Evolutionary conservation across 2,329 filamentous ascomycete species (phyloP).

Genomic region (Aspergillus sp.): DNA sequence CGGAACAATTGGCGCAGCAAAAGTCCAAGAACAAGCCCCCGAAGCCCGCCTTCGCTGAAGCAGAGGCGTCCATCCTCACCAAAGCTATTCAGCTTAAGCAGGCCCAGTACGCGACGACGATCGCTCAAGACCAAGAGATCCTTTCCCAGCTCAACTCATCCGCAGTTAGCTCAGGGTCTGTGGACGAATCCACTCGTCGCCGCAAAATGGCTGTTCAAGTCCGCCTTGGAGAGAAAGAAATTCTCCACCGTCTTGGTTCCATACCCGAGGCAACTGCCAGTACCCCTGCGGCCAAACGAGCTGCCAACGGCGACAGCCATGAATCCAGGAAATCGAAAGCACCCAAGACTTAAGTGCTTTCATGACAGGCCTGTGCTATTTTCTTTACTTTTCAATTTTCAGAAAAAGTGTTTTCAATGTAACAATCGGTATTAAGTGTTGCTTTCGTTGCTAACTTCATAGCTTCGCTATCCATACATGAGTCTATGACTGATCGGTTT

Average conservation of each 20-base stretch:
- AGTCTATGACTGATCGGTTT: slow-evolving; percentile 24
- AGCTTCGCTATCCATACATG: slow-evolving; percentile 37
- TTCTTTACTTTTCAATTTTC: background rate
- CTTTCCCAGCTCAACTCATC: slow-evolving; percentile 32
- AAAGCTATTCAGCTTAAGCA: slow-evolving; percentile 33
- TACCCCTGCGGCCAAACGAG: slow-evolving; percentile 28
- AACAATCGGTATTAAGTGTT: slow-evolving; percentile 31
- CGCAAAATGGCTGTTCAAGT: slow-evolving; percentile 64
- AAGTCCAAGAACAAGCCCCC: slow-evolving; percentile 35
- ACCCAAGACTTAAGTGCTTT: slow-evolving; percentile 17
- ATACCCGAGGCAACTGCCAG: slow-evolving; percentile 25
- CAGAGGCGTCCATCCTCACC: slow-evolving; percentile 32
- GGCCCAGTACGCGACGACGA: slow-evolving; percentile 52
- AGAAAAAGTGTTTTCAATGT: slow-evolving; percentile 20
- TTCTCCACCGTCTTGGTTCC: slow-evolving; percentile 56
- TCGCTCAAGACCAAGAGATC: slow-evolving; percentile 50
- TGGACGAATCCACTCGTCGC: slow-evolving; percentile 35
- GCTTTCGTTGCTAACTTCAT: slow-evolving; percentile 35
- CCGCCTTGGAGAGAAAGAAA: slow-evolving; percentile 68
- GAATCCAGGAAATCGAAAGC: slow-evolving; percentile 28
- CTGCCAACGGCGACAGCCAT: slow-evolving; percentile 21
- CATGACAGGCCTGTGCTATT: slow-evolving; percentile 3
- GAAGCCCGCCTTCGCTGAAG: slow-evolving; percentile 27
- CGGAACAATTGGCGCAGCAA: slow-evolving; percentile 32
- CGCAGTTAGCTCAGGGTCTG: slow-evolving; percentile 24